Evolutionary conservation across 176 grass and related monocot species (phyloP).

Genomic region (Musa schizocarpa): DNA sequence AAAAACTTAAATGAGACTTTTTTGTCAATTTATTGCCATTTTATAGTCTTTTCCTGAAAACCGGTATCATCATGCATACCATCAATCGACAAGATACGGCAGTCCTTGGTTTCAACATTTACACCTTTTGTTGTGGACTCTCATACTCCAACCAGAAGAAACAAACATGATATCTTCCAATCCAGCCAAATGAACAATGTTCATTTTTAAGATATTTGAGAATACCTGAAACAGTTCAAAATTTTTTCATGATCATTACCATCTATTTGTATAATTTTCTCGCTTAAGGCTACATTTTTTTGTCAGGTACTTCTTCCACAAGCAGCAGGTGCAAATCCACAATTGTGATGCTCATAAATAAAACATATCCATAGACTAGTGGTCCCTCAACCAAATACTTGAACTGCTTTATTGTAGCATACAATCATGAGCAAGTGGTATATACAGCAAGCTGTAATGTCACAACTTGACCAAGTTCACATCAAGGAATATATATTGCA

Average conservation of each 20-base stretch:
- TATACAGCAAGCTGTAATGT: no score
- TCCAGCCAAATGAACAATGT: neutral
- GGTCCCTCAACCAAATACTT: neutral
- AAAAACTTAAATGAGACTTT: no score
- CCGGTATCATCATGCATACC: no score
- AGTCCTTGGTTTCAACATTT: neutral
- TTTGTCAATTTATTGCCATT: no score
- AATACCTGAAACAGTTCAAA: neutral
- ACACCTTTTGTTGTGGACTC: neutral
- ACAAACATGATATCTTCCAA: neutral
- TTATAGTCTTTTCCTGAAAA: no score
- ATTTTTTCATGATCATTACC: neutral
- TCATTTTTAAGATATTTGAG: neutral
- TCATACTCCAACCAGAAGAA: neutral
- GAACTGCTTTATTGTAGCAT: neutral
- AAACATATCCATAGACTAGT: neutral
- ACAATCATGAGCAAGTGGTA: neutral
- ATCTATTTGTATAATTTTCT: no score
- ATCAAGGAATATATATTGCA: neutral
- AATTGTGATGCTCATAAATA: slow-evolving; percentile 4
- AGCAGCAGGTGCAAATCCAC: neutral
- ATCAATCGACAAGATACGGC: no score
- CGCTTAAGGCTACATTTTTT: no score
- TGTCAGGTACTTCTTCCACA: neutral
- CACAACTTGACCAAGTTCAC: neutral